Evolutionary conservation across 129 eudicot genomes (phyloP), one percentile per base, ranked within the genome.

Genomic region (Glebionis coronaria): DNA sequence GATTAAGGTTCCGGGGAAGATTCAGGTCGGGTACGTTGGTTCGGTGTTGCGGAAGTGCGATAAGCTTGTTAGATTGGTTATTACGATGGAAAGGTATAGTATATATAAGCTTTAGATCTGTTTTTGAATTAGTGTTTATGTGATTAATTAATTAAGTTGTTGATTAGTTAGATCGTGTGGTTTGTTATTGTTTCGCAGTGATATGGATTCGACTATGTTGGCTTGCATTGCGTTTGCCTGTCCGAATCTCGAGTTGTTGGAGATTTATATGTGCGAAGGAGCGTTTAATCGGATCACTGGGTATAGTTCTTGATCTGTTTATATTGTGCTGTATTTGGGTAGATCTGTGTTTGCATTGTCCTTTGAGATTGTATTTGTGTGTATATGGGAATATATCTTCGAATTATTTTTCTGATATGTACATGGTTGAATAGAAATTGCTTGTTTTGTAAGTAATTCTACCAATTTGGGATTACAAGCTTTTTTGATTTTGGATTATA

Each of bases 221-320:
- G 99, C 99, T 46, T 94, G 99, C 81, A 90, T 94, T 73, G 99
- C 99, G 0, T 94, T 94, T 71, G 83, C 97, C 1, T 87, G 99
- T 63, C 94, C 97, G 5, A 79, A 81, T 70, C 71, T 94, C 58
- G 88, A 94, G 67, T 79, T 85, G 27, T 28, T 94, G 79, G 95
- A 90, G 85, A 87, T 94, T 56, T 27, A 40, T 55, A 81, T 79
- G 2, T 77, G 82, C 35, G 86, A 65, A 62, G 75, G 85, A 40
- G 78, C 97, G 5, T 66, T 74, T 50, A 94, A 94, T 68, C 85
- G 95, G 28, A 80, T 94, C n/a, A 76, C 94, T 35, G 99, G 97
- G 99, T 94, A 89, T 20, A 0, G n/a, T 65, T 75, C 35, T 14
- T 18, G 0, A 7, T 50, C 10, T 20, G 3, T 20, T 77, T 35